Evolutionary conservation across 1,139 yeast genomes (phyloP), one percentile per base, ranked within the genome.

Genomic region (Candida anutae): DNA sequence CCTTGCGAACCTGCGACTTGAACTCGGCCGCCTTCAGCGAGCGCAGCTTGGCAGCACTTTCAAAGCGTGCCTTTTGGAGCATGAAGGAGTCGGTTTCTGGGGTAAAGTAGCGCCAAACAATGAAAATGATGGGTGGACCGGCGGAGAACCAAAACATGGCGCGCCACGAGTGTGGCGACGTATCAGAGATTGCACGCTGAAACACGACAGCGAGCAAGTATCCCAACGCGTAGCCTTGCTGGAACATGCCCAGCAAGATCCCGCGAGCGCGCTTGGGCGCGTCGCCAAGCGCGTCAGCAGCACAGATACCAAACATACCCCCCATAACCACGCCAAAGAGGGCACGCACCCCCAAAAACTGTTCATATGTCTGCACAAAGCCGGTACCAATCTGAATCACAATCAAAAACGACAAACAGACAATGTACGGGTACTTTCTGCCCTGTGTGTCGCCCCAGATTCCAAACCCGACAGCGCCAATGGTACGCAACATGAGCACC

Each of bases 91-190:
- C 72, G 6, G 82, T 84, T 22, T 27, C 29, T 13, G 82, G 82
- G 17, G 75, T 55, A 14, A 46, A 33, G 30, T 66, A 37, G 50
- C 87, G 67, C 68, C 76, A 75, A 21, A 55, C 39, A 30, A 72
- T 63, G 38, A 79, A 64, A 13, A 77, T 48, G 23, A 72, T 67
- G 16, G 81, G 77, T 9, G 78, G 70, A 15, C 88, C 82, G 15
- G 90, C 76, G 28, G 82, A 74, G 44, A 84, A 80, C 87, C 93
- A 82, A 52, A 77, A 79, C 38, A 82, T 61, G 1, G 85, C 69
- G 46, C 93, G 68, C 94, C 94, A 83, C 1, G 72, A 67, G 40
- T 73, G 69, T 6, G 24, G 24, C 11, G 24, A 22, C n/a, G 15
- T 22, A 4, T 55, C 51, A 29, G 53, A 50, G 37, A 77, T 60